Evolutionary conservation across 441 rosid species (phyloP).

Genomic region (Populus hybrid): DNA sequence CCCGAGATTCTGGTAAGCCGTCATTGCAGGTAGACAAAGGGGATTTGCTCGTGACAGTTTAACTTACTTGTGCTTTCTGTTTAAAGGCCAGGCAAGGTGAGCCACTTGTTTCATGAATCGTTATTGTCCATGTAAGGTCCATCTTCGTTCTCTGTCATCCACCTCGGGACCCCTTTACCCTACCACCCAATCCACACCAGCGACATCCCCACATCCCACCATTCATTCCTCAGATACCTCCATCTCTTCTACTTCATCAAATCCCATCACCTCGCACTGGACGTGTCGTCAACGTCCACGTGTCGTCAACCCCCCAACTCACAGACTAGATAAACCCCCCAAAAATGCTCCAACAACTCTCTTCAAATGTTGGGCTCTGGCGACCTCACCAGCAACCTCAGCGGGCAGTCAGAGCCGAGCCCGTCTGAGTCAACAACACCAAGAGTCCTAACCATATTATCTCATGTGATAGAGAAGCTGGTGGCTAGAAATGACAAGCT

Average conservation of each 20-base stretch:
- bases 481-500: conserved; percentile 66
- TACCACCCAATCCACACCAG: background rate
- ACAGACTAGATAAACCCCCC: conserved; percentile 28
- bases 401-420: conserved; percentile 31
- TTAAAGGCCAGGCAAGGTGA: background rate
- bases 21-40: background rate
- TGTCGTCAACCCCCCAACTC: conserved; percentile 18
- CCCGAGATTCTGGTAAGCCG: background rate
- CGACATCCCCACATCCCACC: background rate
- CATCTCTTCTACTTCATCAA: background rate
- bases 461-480: conserved; percentile 58
- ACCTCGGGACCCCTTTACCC: background rate
- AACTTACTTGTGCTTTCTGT: background rate
- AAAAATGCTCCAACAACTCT: background rate
- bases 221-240: background rate
- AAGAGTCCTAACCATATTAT: conserved; percentile 62
- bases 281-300: conserved; percentile 20
- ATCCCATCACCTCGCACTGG: background rate
- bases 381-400: conserved; percentile 19
- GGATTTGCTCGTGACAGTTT: background rate
- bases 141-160: background rate
- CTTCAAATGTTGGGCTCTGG: conserved; percentile 36
- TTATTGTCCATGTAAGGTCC: background rate
- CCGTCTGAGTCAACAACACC: conserved; percentile 41
- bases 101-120: conserved; percentile 8